Evolutionary conservation across 169 alveolate genomes (phyloP), one percentile per base, ranked within the genome.

Genomic region (Plasmodium inui): DNA sequence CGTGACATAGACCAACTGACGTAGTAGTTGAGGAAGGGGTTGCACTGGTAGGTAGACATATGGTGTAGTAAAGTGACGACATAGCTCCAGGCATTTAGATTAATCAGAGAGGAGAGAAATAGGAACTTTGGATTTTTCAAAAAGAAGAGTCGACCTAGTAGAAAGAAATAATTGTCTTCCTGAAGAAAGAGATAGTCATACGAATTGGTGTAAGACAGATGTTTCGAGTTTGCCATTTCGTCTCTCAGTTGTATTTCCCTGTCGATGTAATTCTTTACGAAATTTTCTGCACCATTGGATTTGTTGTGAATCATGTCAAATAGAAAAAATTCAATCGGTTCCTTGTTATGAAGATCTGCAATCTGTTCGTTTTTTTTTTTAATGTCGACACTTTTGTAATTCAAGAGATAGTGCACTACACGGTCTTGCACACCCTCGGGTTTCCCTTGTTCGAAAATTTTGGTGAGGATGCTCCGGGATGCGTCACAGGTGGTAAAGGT

Each of bases 21-120:
- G 67, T 39, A 86, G 67, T 86, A 86, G 30, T 86, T 86, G 19
- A 86, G 44, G 70, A 53, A 86, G 17, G 93, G 93, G 32, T 86
- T 86, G 44, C 86, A 86, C 10, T 44, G 79, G 30, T 53, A 76
- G n/a, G 46, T 86, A 41, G 84, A 50, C 86, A 86, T 37, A 53
- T 86, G 93, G 4, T 86, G 32, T 17, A 55, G 28, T 19, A 86
- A 9, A 12, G 67, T 86, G 2, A 12, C 26, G 10, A 76, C 50
- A 50, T 26, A 53, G 26, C n/a, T 22, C 93, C 93, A 86, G 22
- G 93, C 93, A 86, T 86, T 86, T 76, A 86, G 39, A 32, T 76
- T 76, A 32, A 86, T 86, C 67, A 86, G 22, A 34, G 93, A 53
- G 2, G 93, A 73, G 0, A 86, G 19, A 8, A 86, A 86, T 53